phyloP scores from a whole-genome alignment of 208 protist species.

The Entamoeba histolytica region DNA sequence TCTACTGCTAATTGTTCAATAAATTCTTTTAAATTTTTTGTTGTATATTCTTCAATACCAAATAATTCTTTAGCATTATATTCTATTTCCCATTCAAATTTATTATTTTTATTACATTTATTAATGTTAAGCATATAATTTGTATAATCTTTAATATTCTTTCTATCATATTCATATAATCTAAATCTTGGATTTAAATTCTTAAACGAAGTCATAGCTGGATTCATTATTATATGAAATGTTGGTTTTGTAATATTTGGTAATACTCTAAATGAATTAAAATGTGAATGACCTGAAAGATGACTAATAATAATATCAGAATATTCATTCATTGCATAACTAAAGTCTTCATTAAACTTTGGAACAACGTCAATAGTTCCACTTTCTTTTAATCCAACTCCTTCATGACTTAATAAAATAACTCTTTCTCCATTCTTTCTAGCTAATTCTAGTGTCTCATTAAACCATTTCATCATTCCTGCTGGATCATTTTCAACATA shows the following conservation, averaged over 20 bases:
- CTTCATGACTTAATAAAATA: neutral
- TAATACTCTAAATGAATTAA: neutral
- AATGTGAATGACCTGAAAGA: neutral
- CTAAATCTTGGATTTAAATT: neutral
- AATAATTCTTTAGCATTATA: neutral
- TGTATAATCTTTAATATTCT: neutral
- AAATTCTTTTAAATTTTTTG: neutral
- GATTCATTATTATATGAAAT: neutral
- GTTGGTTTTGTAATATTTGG: neutral
- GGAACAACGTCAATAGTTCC: neutral
- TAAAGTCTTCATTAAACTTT: neutral
- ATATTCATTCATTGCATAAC: neutral
- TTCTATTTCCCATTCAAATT: neutral
- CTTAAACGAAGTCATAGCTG: neutral
- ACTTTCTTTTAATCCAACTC: neutral
- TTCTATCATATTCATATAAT: neutral
- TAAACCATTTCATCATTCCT: neutral
- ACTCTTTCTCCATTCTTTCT: neutral
- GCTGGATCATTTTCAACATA: neutral
- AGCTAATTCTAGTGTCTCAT: neutral
- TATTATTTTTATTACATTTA: neutral
- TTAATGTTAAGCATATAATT: neutral
- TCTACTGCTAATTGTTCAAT: neutral
- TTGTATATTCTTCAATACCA: neutral
- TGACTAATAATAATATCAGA: neutral